Percentiles rank a stretch among this genome's conserved stretches.
Conservation (phyloP, 768 basidiomycete species). For the Melanogaster broomeanus region DNA sequence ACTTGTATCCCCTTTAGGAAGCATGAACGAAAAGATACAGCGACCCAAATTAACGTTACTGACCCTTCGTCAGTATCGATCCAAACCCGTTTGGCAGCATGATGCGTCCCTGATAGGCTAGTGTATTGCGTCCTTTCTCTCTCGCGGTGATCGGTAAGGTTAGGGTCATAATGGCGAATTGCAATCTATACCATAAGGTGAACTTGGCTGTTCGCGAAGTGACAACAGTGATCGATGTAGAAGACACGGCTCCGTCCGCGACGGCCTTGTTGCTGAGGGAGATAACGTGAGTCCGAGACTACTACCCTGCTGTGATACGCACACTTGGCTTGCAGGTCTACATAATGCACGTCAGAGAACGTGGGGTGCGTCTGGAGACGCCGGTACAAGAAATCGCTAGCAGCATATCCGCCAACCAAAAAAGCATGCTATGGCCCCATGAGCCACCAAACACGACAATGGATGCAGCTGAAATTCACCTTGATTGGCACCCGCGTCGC, state of each 20-base stretch:
- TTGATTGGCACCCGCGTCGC: conserved; percentile 19
- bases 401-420: conserved; percentile 54
- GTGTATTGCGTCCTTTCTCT: conserved; percentile 26
- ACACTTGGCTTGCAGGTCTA: conserved; percentile 53
- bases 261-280: conserved; percentile 45
- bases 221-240: conserved; percentile 48
- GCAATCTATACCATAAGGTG: conserved; percentile 41
- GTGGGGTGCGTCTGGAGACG: conserved; percentile 39
- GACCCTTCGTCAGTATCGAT: conserved; percentile 38
- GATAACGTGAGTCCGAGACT: neutral
- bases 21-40: neutral
- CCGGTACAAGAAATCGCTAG: conserved; percentile 46
- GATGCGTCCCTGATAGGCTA: conserved; percentile 27
- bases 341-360: conserved; percentile 41
- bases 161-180: conserved; percentile 23
- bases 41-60: neutral
- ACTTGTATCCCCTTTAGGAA: conserved; percentile 15
- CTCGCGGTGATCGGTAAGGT: conserved; percentile 36
- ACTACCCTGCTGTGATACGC: conserved; percentile 10
- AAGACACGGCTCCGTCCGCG: conserved; percentile 46
- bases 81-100: conserved; percentile 36
- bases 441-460: neutral
- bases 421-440: conserved; percentile 34
- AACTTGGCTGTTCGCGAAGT: conserved; percentile 42
- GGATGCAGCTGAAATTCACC: neutral